Evolutionary conservation across 73 alveolate genomes (phyloP), one percentile per base, ranked within the genome.

Genomic region (Stentor coeruleus): DNA sequence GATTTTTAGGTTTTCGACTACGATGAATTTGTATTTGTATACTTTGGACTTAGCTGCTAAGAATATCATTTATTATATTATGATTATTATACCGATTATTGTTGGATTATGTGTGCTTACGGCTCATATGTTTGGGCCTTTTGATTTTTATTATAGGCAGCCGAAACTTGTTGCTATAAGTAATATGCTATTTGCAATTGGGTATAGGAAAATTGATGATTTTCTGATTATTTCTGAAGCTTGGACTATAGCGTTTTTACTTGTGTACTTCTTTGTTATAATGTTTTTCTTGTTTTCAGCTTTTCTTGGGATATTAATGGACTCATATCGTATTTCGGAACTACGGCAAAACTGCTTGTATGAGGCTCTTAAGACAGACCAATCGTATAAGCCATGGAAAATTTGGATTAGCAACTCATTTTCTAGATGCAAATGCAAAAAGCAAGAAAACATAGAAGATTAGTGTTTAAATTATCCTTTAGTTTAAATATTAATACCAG

Each of bases 191-290:
- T 66, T 66, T 31, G 1, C 37, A 40, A 20, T 66, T 20, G 79
- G 79, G 39, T 31, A 14, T 28, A 40, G 79, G 33, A 11, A 20
- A 28, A 33, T 66, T 20, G 39, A 26, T 20, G 79, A 66, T 26
- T 66, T 26, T 1, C 11, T 66, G 37, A 66, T 28, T 20, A 20
- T 66, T 2, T 20, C 79, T 66, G 40, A 20, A 26, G 37, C 79
- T 1, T 66, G 79, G 79, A 66, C 79, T 20, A 2, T 66, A 14
- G 79, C 49, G n/a, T 66, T 66, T 31, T 66, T 66, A 66, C 14
- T 20, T 66, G 39, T 66, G n/a, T 66, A 66, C 37, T 66, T 66
- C 39, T 66, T 66, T 66, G 79, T 31, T 0, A 66, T 66, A 0
- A 31, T 66, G 14, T 66, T 66, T 33, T 66, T 66, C 39, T 31